These are phyloP conservation scores for Fraxinus albicans DNA, from an alignment of 305 asterid genomes.

Conservation along the genomic window DNA sequence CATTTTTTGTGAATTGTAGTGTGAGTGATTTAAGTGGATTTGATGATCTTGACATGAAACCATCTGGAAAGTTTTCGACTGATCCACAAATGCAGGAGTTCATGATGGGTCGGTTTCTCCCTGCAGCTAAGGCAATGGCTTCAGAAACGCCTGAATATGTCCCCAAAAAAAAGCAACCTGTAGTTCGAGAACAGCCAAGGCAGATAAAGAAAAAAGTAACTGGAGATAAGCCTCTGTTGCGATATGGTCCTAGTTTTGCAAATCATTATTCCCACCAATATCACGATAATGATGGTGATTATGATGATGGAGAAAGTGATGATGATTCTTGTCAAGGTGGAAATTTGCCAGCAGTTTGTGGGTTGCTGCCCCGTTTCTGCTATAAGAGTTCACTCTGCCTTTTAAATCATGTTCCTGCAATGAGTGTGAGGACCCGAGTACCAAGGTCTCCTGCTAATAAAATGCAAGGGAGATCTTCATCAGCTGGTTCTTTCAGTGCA, in stretches of 20 bases:
- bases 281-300: conserved; percentile 34
- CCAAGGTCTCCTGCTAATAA: conserved; percentile 45
- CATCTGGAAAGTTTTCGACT: conserved; percentile 23
- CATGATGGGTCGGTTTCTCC: conserved; percentile 87
- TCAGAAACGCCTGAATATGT: conserved; percentile 57
- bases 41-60: conserved; percentile 41
- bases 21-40: conserved; percentile 61
- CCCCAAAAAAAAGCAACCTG: conserved; percentile 46
- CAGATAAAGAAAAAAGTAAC: conserved; percentile 34
- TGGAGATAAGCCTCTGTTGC: conserved; percentile 53
- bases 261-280: conserved; percentile 46
- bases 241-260: conserved; percentile 90
- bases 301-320: conserved; percentile 46
- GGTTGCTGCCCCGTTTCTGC: conserved; percentile 70
- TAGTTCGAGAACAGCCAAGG: conserved; percentile 39
- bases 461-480: conserved; percentile 42
- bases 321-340: conserved; percentile 45
- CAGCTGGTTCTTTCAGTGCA: conserved; percentile 51
- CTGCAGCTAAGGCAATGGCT: conserved; percentile 91
- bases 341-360: conserved; percentile 43
- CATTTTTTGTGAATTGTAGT: conserved; percentile 71
- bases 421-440: conserved; percentile 45
- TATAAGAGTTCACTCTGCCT: conserved; percentile 45
- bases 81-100: conserved; percentile 61
- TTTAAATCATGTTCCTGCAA: conserved; percentile 53